Evolutionary conservation across 169 alveolate species (phyloP), one percentile per base, ranked within the genome.

Genomic region (Gregarina niphandrodes): DNA sequence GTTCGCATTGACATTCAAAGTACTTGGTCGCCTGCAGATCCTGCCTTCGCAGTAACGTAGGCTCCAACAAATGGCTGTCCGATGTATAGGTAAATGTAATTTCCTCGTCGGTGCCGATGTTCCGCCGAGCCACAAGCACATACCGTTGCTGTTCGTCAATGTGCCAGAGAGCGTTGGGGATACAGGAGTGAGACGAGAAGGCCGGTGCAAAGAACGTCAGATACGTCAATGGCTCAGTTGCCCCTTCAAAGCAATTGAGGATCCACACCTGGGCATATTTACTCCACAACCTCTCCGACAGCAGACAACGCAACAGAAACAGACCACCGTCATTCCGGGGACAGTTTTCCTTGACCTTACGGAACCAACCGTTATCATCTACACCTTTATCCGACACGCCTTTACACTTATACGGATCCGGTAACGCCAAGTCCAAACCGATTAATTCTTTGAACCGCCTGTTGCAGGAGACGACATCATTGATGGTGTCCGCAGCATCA

Each of bases 211-310:
- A 48, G 35, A 24, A 48, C 13, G 39, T 38, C 19, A 21, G 49
- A 44, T 30, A 48, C 6, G 49, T 49, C 16, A 38, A 42, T 2
- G 57, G 57, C 21, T 34, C 30, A 15, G 21, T 36, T 11, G 23
- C 30, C 21, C 39, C 49, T 29, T 48, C 57, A 35, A 48, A 48
- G 22, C 57, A 48, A 38, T 48, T 48, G 43, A 38, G 49, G 15
- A 48, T 43, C 57, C 57, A 48, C 13, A 48, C 37, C 57, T 48
- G 57, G 4, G 12, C 44, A 34, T 12, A 1, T n/a, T n/a, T n/a
- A n/a, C n/a, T n/a, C n/a, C n/a, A n/a, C n/a, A n/a, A n/a, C n/a
- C n/a, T n/a, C n/a, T n/a, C n/a, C n/a, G n/a, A n/a, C n/a, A n/a
- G n/a, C n/a, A n/a, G n/a, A n/a, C n/a, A n/a, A n/a, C n/a, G n/a